Evolutionary conservation across 2,329 filamentous ascomycete genomes (phyloP).

Genomic region (Ophiostoma montium): DNA sequence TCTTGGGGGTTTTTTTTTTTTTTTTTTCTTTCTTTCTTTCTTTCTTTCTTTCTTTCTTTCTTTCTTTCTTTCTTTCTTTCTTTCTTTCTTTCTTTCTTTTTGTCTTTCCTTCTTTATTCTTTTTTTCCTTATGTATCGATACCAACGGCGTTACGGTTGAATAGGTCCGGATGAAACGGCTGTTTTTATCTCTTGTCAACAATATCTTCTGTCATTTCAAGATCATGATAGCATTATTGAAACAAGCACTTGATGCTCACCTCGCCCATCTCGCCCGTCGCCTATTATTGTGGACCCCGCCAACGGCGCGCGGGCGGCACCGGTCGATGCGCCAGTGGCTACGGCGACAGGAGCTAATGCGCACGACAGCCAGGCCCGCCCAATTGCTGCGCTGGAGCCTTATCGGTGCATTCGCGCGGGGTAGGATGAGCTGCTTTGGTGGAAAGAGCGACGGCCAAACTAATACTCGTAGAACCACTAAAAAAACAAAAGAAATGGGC

Average conservation of each 20-base stretch:
- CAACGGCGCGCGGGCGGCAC: too few species aligned
- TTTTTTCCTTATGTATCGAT: not conserved
- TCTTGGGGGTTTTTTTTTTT: not conserved
- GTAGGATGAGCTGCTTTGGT: not conserved
- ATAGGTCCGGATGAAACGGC: too few species aligned
- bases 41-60: not conserved
- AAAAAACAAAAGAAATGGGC: not conserved
- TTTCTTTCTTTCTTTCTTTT: not conserved
- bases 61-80: not conserved
- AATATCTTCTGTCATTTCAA: too few species aligned
- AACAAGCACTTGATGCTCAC: too few species aligned
- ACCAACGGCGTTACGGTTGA: slow-evolving; percentile 1
- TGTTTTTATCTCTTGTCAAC: too few species aligned
- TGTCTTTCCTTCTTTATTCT: not conserved
- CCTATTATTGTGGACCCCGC: too few species aligned
- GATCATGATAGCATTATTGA: too few species aligned
- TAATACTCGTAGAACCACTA: not conserved
- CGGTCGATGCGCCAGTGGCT: too few species aligned
- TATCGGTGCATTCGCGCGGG: not conserved
- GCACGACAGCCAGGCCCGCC: too few species aligned
- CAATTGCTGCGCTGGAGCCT: not conserved
- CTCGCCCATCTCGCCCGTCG: too few species aligned
- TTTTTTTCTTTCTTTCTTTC: not conserved
- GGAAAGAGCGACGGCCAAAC: not conserved
- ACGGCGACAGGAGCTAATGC: too few species aligned